Evolutionary conservation across 2,329 filamentous ascomycete genomes (phyloP).

Genomic region (Aureobasidium sp.): DNA sequence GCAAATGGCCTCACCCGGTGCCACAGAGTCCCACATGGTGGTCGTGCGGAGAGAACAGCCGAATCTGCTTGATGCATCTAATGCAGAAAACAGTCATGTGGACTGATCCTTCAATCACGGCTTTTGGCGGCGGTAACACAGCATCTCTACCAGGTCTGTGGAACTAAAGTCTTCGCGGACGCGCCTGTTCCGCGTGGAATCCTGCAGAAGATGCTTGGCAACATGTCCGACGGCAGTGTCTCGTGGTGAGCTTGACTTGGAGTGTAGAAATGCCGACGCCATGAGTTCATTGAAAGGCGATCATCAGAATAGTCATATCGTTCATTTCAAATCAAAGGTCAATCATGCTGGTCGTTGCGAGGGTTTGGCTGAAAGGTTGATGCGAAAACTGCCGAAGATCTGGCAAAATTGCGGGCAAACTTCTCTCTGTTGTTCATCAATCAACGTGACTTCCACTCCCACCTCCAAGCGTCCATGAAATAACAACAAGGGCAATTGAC

Average conservation of each 20-base stretch:
- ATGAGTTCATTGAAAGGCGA: too few relatives aligned
- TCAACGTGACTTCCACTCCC: neutral
- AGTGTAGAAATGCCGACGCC: neutral
- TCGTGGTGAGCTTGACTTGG: too few relatives aligned
- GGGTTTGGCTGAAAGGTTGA: neutral
- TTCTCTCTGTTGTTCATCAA: neutral
- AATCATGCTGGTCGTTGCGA: neutral
- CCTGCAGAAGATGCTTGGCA: neutral
- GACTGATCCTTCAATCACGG: neutral
- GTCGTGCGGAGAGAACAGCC: neutral
- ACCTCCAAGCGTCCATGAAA: neutral
- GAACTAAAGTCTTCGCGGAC: neutral
- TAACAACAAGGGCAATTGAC: neutral
- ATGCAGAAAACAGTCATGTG: neutral
- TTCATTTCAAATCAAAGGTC: too few relatives aligned
- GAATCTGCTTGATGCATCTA: neutral
- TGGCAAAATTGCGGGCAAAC: conserved; percentile 1
- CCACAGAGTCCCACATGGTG: neutral
- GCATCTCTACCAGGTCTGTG: neutral
- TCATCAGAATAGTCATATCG: neutral
- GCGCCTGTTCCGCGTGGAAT: neutral
- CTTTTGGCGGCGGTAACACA: neutral
- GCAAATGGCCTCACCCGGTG: neutral
- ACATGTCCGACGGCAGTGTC: neutral
- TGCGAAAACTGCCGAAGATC: neutral